Evolutionary conservation across 2,329 filamentous ascomycete species (phyloP), one percentile per base, ranked within the genome.

Genomic region (Diaporthe longicolla): DNA sequence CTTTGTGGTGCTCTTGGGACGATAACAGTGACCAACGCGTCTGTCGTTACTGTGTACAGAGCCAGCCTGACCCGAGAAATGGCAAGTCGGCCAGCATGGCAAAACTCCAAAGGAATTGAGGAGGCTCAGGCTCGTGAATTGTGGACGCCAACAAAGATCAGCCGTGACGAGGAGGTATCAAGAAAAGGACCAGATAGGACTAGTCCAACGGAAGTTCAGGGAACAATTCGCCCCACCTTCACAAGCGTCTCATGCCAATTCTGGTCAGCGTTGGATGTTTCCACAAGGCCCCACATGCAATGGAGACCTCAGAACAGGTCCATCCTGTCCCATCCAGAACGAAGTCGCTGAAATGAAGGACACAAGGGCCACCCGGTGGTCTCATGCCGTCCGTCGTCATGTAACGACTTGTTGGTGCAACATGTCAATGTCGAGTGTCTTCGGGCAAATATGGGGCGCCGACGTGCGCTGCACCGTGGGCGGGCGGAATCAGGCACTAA

Each of bases 331-430:
- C 32, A 68, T 68, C 48, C 48, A 52, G 63, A 68, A 54, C 15
- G n/a, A 40, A 54, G 63, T 54, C 32, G 63, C 32, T 68, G 63
- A 68, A 40, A 68, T 68, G 63, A 68, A 68, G 45, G 71, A 26
- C 61, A 73, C 71, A 73, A 54, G 45, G 66, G 43, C 59, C 35
- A 65, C 50, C 24, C 24, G 54, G 69, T 73, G 71, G 50, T 70
- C 71, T 73, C 63, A 73, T 50, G 40, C n/a, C 71, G 32, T 58
- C 55, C 72, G 72, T 73, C 72, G 70, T 71, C 66, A 71, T 71
- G 72, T 71, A 59, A 70, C 72, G 63, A 71, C 61, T 54, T 40
- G 45, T 71, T 26, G 59, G 66, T 59, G 45, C 57, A 54, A 68
- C 63, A 40, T 68, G 48, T 68, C 48, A 68, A 68, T 68, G 48